Percentiles rank a stretch among this genome's conserved stretches.
Conservation (phyloP, 2,329 filamentous ascomycete genomes). For the Trichoderma citrinoviride region DNA sequence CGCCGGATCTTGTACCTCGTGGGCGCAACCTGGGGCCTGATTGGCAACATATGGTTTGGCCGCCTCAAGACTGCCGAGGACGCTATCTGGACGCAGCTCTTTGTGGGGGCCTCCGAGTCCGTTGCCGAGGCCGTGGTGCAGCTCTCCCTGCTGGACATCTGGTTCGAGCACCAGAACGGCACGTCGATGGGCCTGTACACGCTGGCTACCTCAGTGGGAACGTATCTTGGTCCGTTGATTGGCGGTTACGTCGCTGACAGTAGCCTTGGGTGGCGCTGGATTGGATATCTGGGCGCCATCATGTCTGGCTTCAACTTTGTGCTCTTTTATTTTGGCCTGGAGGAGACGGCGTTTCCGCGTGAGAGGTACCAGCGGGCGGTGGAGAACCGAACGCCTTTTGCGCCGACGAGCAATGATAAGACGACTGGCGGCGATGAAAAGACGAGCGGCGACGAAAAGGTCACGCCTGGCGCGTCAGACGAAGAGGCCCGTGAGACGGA, state of each 20-base stretch:
- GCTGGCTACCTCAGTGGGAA: constrained; percentile 54
- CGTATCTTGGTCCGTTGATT: constrained; percentile 53
- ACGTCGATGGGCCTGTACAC: constrained; percentile 54
- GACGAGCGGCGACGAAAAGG: neutral
- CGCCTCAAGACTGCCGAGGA: constrained; percentile 42
- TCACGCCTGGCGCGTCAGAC: neutral
- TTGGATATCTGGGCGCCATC: constrained; percentile 51
- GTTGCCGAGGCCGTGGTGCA: constrained; percentile 57
- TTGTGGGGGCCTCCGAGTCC: constrained; percentile 56
- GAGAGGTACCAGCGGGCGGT: constrained; percentile 26
- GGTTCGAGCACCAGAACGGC: constrained; percentile 57
- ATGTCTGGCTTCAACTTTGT: constrained; percentile 47
- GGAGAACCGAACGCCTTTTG: neutral
- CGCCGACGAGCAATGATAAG: neutral
- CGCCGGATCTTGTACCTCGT: constrained; percentile 54
- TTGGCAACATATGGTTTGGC: constrained; percentile 55
- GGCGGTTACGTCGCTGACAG: constrained; percentile 49
- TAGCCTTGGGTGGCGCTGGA: constrained; percentile 53
- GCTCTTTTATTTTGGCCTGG: constrained; percentile 50
- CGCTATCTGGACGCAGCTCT: constrained; percentile 55
- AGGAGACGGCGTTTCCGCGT: constrained; percentile 52
- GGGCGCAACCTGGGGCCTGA: constrained; percentile 47
- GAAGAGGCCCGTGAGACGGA: constrained; percentile 25
- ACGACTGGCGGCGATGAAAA: constrained; percentile 18
- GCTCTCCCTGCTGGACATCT: constrained; percentile 55